Base-by-base conservation (phyloP, 73 alveolate genomes). In the Tetrahymena malaccensis region DNA sequence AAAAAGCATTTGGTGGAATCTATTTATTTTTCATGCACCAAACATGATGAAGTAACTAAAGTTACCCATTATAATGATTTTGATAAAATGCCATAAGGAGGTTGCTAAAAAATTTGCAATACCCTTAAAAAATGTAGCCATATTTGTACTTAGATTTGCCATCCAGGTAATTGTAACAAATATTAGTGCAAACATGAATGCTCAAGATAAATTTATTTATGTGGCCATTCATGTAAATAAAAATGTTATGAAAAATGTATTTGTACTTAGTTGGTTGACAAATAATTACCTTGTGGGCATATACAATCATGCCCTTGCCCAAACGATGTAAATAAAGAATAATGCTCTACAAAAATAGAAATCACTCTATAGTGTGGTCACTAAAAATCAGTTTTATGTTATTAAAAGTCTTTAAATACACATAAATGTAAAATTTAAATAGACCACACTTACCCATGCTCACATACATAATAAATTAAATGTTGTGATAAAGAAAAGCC, bases 201-300 rank as follows among this genome's bases (percentile, higher is more conserved):
- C 70, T 16, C 0, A 27, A 57, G 85, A 57, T 3, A n/a, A n/a
- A 57, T 57, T 16, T 1, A 27, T 57, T 4, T 3, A 57, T 57
- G 85, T 21, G 34, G 85, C 34, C 85, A 57, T 27, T 57, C 2
- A 16, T 57, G 85, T 27, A 16, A 57, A 57, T 16, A 16, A 21
- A 57, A 57, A 57, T 57, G 85, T 13, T 57, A 7, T 57, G 35
- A 57, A 57, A 12, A 27, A 21, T 57, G 85, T 12, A 57, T 16
- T 9, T 57, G 85, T 33, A 57, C 85, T 57, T 12, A 57, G 12
- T n/a, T 9, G 1, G 34, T 57, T 16, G 96, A 95, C 10, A 57
- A 84, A 84, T 40, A 37, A 9, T 50, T 96, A 22, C 37, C 55
- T 40, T 96, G 98, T 84, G 98, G 98, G 22, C 98, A 96, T 57